Base-by-base conservation (phyloP, 2,329 filamentous ascomycete genomes). In the Kalmusia sp. region DNA sequence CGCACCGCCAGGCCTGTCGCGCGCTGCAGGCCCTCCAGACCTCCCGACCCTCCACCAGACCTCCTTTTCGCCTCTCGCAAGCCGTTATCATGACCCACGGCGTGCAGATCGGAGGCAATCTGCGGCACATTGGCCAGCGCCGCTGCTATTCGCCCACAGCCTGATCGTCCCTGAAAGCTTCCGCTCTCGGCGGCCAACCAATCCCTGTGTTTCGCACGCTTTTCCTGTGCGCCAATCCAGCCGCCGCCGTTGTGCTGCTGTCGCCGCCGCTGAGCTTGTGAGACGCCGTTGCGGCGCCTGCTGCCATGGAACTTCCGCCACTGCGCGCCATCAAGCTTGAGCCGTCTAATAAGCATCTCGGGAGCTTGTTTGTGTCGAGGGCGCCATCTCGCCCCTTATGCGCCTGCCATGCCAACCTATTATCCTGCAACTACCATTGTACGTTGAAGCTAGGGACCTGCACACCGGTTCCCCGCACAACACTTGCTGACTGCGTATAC, bases 61-160 rank as follows among this genome's bases (percentile, higher is more conserved):
- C n/a, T 24, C 34, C 34, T 39, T 48, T 24, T 38, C 45, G 33
- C 45, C 30, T 17, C 12, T 14, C n/a, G 30, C 30, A 46, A 25
- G 28, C 30, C 43, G 43, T 17, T 24, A 34, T 46, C 30, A 25
- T 17, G 43, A 12, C 31, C 22, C 41, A 45, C 28, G 3, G 27
- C 41, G 39, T 30, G 54, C 40, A 47, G 51, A 57, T 57, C 49
- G 41, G 55, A 58, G 52, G 60, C 63, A 58, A 57, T 50, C 41
- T 58, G 48, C 49, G 46, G 41, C 49, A 27, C 15, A 34, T 53
- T 55, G 51, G 35, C 43, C 39, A 41, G 38, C 45, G 49, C 52
- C 52, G 51, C 59, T 61, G 60, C 62, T 44, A 60, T 60, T 62
- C 59, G 62, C 56, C 50, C 28, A 49, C 52, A 34, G 47, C 49